Base-by-base conservation (phyloP, 345 rosid species). In the Murraya paniculata region DNA sequence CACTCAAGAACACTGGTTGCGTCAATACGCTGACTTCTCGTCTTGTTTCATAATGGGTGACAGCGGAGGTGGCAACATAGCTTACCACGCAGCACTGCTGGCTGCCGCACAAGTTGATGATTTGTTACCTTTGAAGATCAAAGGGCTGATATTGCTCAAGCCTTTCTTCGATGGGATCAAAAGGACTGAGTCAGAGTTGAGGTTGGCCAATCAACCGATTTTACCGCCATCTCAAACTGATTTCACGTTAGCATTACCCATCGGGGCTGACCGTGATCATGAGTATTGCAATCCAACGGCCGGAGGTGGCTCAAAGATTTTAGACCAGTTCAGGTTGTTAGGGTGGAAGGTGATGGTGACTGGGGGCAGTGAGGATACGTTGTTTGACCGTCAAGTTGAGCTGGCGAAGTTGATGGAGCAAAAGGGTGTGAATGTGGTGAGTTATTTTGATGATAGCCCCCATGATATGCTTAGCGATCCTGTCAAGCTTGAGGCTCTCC, bases 51-150 rank as follows among this genome's bases (percentile, higher is more conserved):
- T 91, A 0, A 84, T 85, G 90, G 97, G 97, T 0, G 31, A 67
- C 0, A 90, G 94, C 62, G 84, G 92, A 4, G 98, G 98, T 9
- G 92, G 85, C 6, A 93, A 91, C 83, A 72, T 90, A 11, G 88
- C 87, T 6, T 88, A 85, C 80, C 82, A 80, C 64, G 87, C 83
- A 9, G 96, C 82, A 21, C 22, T 88, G 1, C 84, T 89, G 25
- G 88, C 77, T 5, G 74, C 73, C 0, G 73, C 33, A n/a, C 14
- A 21, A 21, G 81, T 24, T 10, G 64, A 48, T 1, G 72, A 82
- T 41, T 78, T 91, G 6, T 58, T 35, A 2, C 84, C 92, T n/a
- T 72, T 93, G 67, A 84, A 67, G 78, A 89, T 93, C 91, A 81
- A 73, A 45, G 95, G 97, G 81, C 48, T 89, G 84, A 83, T 91